phyloP scores from a whole-genome alignment of 73 alveolate species.

The Uronychia setigera region DNA sequence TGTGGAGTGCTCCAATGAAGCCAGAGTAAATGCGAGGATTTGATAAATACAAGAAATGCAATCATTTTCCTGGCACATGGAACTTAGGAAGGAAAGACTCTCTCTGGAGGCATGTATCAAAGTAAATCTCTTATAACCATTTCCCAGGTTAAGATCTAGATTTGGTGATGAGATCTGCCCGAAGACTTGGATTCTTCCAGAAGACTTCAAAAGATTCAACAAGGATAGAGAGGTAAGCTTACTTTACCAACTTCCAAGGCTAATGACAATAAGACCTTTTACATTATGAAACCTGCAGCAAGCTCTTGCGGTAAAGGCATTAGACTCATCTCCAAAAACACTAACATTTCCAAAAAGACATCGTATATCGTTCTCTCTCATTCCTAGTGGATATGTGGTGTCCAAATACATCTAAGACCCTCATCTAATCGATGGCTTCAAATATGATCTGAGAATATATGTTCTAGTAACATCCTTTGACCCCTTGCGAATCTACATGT shows the following conservation, averaged over 20 bases:
- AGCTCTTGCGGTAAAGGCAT: slow-evolving; percentile 95
- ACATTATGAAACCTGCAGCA: slow-evolving; percentile 95
- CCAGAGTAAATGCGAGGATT: slow-evolving; percentile 57
- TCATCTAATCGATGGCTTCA: slow-evolving; percentile 84
- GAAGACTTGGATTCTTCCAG: slow-evolving; percentile 85
- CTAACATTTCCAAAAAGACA: slow-evolving; percentile 68
- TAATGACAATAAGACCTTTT: slow-evolving; percentile 68
- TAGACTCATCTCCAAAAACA: slow-evolving; percentile 67
- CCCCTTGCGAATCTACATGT: slow-evolving; percentile 55
- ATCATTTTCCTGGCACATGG: slow-evolving; percentile 92
- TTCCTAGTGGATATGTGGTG: slow-evolving; percentile 69
- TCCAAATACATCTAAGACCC: slow-evolving; percentile 84
- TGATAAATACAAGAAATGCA: slow-evolving; percentile 72
- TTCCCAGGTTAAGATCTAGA: slow-evolving; percentile 11
- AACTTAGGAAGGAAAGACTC: slow-evolving; percentile 86
- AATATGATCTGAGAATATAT: slow-evolving; percentile 90
- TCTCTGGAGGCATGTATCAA: slow-evolving; percentile 75
- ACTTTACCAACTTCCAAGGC: background rate
- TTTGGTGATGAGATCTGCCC: slow-evolving; percentile 82
- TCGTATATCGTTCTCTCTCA: background rate
- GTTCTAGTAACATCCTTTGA: slow-evolving; percentile 70
- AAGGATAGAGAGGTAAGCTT: slow-evolving; percentile 68
- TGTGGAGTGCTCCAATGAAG: slow-evolving; percentile 48
- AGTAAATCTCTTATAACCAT: slow-evolving; percentile 58
- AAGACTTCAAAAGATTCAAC: slow-evolving; percentile 80